A percentile compares a stretch with the other conserved stretches of the same genome.
Conservation (phyloP, 2,329 filamentous ascomycete species). For the Sclerotinia minor region DNA sequence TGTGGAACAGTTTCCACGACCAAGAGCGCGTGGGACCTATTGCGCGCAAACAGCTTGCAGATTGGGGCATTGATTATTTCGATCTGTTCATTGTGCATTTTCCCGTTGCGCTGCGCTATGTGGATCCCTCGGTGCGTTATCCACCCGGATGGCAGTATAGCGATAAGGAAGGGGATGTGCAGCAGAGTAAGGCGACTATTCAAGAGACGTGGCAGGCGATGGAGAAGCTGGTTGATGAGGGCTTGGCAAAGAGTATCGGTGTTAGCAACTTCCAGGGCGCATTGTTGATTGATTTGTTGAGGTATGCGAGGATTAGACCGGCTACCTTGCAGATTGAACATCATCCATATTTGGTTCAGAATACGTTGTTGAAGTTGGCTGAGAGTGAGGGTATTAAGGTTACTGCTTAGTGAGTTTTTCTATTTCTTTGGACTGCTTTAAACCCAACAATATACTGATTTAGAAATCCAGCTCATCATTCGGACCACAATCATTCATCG, state of each 20-base stretch:
- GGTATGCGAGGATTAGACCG: conserved; percentile 72
- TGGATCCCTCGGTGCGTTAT: conserved; percentile 76
- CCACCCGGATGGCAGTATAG: conserved; percentile 76
- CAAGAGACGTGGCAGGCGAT: conserved; percentile 82
- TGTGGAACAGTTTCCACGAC: conserved; percentile 92
- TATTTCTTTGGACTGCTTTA: not conserved
- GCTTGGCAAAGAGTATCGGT: conserved; percentile 72
- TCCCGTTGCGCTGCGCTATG: conserved; percentile 81
- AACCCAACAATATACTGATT: not conserved
- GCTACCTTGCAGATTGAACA: conserved; percentile 86
- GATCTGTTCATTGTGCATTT: conserved; percentile 90
- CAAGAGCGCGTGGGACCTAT: conserved; percentile 74
- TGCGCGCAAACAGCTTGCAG: conserved; percentile 71
- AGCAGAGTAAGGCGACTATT: conserved; percentile 67
- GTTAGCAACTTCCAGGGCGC: conserved; percentile 81
- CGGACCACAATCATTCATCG: conserved; percentile 75
- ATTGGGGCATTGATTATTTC: conserved; percentile 87
- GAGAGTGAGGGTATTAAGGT: conserved; percentile 69
- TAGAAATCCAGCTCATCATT: conserved; percentile 60
- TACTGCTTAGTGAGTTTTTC: conserved; percentile 62
- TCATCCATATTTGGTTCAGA: conserved; percentile 83
- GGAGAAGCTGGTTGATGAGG: conserved; percentile 69
- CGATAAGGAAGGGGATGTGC: conserved; percentile 57
- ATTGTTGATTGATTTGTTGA: conserved; percentile 75
- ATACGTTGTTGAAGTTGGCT: conserved; percentile 67